Percentiles rank a stretch among this genome's conserved stretches.
Conservation (phyloP, 352 stramenopile species). For the Pythium insidiosum region DNA sequence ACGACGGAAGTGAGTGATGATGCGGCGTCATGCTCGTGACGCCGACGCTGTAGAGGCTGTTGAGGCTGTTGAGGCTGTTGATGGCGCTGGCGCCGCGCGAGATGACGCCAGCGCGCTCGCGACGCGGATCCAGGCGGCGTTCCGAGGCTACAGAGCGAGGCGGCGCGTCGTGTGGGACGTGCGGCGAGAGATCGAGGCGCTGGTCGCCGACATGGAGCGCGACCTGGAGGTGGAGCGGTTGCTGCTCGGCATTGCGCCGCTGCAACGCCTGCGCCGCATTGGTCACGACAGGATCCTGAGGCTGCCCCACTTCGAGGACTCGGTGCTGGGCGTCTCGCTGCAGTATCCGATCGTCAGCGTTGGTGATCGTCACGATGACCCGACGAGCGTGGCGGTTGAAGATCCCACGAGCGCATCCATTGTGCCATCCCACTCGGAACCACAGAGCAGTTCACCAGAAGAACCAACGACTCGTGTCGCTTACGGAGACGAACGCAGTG, state of each 20-base stretch:
- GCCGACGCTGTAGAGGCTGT: no score
- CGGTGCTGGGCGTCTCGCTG: not conserved
- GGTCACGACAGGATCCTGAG: not conserved
- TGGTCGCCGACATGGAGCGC: constrained; percentile 29
- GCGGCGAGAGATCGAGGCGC: constrained; percentile 26
- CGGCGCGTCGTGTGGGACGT: constrained; percentile 37
- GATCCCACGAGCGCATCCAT: constrained; percentile 33
- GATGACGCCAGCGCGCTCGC: not conserved
- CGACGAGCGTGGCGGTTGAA: no score
- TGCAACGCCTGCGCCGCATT: constrained; percentile 16
- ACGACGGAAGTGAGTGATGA: no score
- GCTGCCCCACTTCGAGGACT: not conserved
- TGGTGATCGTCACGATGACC: no score
- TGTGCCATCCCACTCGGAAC: no score
- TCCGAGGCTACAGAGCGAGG: constrained; percentile 48
- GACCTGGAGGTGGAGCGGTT: constrained; percentile 25
- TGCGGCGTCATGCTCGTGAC: no score
- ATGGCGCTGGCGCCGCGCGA: no score
- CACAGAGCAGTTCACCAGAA: no score
- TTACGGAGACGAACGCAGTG: no score
- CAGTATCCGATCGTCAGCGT: no score
- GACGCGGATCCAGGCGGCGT: constrained; percentile 21
- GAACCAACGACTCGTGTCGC: no score
- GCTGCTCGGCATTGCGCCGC: constrained; percentile 13
- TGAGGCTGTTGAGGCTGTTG: no score